A percentile compares a stretch with the other conserved stretches of the same genome.
These are phyloP conservation scores for Cercospora citrullina DNA, from an alignment of 2,329 filamentous ascomycete genomes.

Conservation along the genomic window DNA sequence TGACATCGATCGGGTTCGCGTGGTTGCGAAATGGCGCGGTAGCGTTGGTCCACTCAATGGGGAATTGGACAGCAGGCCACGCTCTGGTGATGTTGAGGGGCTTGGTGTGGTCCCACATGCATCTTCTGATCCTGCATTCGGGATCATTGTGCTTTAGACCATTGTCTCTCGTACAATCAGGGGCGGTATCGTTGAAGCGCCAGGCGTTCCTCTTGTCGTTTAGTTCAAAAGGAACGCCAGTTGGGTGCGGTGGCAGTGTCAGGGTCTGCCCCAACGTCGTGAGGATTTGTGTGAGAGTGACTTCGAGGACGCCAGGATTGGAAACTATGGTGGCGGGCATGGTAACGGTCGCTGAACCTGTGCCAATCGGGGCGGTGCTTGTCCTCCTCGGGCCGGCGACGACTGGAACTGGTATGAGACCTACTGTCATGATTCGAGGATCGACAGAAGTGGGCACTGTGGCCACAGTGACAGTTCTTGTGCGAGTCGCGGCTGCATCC, in stretches of 20 bases:
- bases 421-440: background rate
- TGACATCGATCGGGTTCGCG: background rate
- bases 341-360: background rate
- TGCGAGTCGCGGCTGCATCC: background rate
- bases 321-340: background rate
- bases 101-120: slow-evolving; percentile 20
- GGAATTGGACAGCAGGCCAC: slow-evolving; percentile 16
- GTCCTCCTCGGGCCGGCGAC: background rate
- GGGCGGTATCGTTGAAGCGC: slow-evolving; percentile 9
- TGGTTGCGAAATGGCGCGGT: slow-evolving; percentile 6
- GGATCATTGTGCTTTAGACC: slow-evolving; percentile 7
- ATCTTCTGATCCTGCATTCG: slow-evolving; percentile 14
- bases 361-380: background rate
- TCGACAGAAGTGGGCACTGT: background rate
- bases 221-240: background rate
- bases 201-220: background rate
- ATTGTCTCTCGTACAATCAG: background rate
- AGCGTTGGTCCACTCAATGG: slow-evolving; percentile 14
- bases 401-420: slow-evolving; percentile 7
- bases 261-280: background rate
- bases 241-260: slow-evolving; percentile 1
- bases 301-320: background rate
- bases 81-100: slow-evolving; percentile 20
- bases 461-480: background rate
- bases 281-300: background rate